These are phyloP conservation scores for Trichoderma citrinoviride DNA, from an alignment of 2,329 filamentous ascomycete species.

Conservation along the genomic window DNA sequence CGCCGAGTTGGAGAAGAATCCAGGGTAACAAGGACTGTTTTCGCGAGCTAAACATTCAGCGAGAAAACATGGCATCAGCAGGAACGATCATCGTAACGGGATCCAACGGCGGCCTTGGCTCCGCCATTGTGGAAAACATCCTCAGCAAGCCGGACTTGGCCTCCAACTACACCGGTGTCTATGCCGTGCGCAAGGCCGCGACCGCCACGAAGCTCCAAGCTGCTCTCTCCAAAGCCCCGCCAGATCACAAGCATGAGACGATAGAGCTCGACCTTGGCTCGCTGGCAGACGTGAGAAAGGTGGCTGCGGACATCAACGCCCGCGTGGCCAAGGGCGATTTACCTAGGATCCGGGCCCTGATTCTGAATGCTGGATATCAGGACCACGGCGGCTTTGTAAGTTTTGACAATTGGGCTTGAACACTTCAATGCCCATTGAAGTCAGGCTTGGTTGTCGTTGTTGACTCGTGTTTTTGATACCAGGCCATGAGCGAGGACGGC, in stretches of 20 bases:
- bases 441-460: background rate
- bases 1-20: background rate
- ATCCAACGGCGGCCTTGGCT: slow-evolving; percentile 41
- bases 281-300: slow-evolving; percentile 30
- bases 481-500: slow-evolving; percentile 33
- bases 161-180: slow-evolving; percentile 36
- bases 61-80: slow-evolving; percentile 21
- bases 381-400: slow-evolving; percentile 31
- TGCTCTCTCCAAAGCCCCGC: slow-evolving; percentile 26
- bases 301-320: slow-evolving; percentile 32
- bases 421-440: background rate
- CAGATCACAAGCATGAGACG: slow-evolving; percentile 34
- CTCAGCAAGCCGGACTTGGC: slow-evolving; percentile 32
- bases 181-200: slow-evolving; percentile 36
- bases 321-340: slow-evolving; percentile 34
- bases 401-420: background rate
- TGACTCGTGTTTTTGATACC: background rate
- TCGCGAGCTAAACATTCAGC: background rate
- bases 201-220: slow-evolving; percentile 32
- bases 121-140: slow-evolving; percentile 34
- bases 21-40: background rate
- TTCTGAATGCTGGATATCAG: slow-evolving; percentile 37
- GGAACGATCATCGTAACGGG: slow-evolving; percentile 40
- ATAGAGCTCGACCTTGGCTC: slow-evolving; percentile 35
- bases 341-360: slow-evolving; percentile 40